Percentiles rank a stretch among this genome's conserved stretches.
Evolutionary conservation across 2,329 filamentous ascomycete species (phyloP).

Genomic region (Bipolaris cookei): DNA sequence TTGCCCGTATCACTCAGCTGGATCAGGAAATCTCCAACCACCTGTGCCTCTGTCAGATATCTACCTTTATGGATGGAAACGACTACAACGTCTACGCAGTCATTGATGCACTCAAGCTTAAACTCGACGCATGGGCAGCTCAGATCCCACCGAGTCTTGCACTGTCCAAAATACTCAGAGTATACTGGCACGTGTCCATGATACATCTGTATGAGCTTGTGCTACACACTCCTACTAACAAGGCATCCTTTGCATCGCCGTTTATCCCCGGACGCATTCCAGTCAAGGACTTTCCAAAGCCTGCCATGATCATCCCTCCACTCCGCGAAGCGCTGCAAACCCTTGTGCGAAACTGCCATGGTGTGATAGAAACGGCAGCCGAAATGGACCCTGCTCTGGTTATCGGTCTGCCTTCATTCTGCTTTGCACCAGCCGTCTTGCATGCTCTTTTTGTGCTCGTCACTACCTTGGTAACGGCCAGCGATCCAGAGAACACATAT

Average conservation of each 20-base stretch:
- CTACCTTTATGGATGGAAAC: constrained; percentile 28
- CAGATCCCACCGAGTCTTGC: constrained; percentile 30
- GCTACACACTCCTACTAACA: constrained; percentile 38
- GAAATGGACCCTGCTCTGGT: constrained; percentile 33
- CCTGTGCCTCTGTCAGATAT: constrained; percentile 29
- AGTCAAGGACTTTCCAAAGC: constrained; percentile 37
- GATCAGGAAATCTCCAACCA: constrained; percentile 30
- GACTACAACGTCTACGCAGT: constrained; percentile 26
- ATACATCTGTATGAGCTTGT: constrained; percentile 30
- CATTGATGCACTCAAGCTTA: constrained; percentile 25
- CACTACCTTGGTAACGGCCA: constrained; percentile 28
- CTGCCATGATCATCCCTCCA: constrained; percentile 23
- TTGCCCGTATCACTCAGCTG: constrained; percentile 31
- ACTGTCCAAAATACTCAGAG: constrained; percentile 29
- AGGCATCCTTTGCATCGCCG: constrained; percentile 33
- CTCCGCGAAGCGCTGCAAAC: constrained; percentile 23
- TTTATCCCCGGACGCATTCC: constrained; percentile 35
- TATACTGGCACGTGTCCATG: constrained; percentile 36
- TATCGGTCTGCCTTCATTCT: constrained; percentile 33
- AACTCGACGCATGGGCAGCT: constrained; percentile 33
- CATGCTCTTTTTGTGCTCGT: constrained; percentile 37
- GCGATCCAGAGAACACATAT: constrained; percentile 34
- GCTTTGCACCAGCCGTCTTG: constrained; percentile 32
- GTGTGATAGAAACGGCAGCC: constrained; percentile 27
- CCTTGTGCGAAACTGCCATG: constrained; percentile 33